Conservation (phyloP, 2,329 filamentous ascomycete genomes). For the Cladosporium sp. region DNA sequence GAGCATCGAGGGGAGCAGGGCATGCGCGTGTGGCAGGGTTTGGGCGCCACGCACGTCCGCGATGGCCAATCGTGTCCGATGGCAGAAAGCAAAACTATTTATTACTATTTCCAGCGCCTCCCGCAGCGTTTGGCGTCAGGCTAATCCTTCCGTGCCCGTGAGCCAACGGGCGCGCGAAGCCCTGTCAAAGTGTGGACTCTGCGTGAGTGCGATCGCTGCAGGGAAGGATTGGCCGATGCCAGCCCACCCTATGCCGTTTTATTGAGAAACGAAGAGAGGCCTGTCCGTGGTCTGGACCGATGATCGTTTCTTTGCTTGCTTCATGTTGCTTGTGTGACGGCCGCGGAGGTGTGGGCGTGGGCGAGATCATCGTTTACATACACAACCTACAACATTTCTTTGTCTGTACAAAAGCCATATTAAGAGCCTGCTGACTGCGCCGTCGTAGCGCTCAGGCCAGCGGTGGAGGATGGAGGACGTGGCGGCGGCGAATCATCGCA, state of each 20-base stretch:
- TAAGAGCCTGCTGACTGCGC: not conserved
- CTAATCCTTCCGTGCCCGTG: slow-evolving; percentile 15
- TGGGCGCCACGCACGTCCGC: slow-evolving; percentile 15
- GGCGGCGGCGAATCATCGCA: slow-evolving; percentile 1
- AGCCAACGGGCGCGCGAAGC: slow-evolving; percentile 4
- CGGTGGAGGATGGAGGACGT: not conserved
- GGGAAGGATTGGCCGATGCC: slow-evolving; percentile 12
- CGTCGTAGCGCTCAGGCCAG: not conserved
- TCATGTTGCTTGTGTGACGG: not conserved
- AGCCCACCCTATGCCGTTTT: not conserved
- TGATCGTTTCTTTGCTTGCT: not conserved
- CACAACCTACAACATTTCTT: not conserved
- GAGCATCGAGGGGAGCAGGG: not conserved
- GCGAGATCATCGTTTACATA: not conserved
- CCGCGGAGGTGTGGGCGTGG: no score
- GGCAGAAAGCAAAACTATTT: slow-evolving; percentile 12
- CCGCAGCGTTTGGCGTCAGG: slow-evolving; percentile 16
- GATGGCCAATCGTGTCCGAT: not conserved
- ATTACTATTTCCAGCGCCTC: slow-evolving; percentile 12
- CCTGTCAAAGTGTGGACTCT: not conserved
- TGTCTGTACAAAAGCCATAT: not conserved
- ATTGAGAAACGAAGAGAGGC: not conserved
- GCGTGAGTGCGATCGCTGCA: slow-evolving; percentile 5
- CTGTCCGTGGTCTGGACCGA: slow-evolving; percentile 10
- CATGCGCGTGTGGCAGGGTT: slow-evolving; percentile 9